Percentiles rank a stretch among this genome's conserved stretches.
phyloP scores from a whole-genome alignment of 805 yeast genomes.

The Lachancea lanzarotensis region DNA sequence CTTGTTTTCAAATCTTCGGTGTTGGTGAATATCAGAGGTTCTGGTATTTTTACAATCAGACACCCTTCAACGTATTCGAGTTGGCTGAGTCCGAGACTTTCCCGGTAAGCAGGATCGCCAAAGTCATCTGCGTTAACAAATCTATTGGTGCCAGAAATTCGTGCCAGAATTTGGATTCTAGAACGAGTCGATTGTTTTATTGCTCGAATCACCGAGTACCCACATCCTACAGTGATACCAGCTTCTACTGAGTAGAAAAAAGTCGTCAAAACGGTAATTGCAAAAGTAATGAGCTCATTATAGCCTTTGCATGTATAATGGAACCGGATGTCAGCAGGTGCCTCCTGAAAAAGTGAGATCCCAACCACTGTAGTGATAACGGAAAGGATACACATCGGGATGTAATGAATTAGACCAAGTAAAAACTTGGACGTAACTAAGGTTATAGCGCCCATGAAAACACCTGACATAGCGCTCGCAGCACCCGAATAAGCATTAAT shows the following conservation, averaged over 20 bases:
- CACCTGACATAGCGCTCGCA: constrained; percentile 75
- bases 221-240: constrained; percentile 84
- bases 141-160: constrained; percentile 52
- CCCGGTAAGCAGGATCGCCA: constrained; percentile 31
- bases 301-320: constrained; percentile 70
- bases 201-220: constrained; percentile 71
- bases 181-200: constrained; percentile 75
- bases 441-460: constrained; percentile 72
- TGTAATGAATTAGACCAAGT: constrained; percentile 56
- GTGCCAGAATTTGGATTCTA: constrained; percentile 74
- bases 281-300: constrained; percentile 65
- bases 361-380: constrained; percentile 80
- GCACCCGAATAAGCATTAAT: constrained; percentile 87
- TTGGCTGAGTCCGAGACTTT: constrained; percentile 9
- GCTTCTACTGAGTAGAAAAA: constrained; percentile 74
- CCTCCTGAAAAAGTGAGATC: constrained; percentile 68
- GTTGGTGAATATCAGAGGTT: constrained; percentile 84
- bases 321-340: constrained; percentile 70
- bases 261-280: constrained; percentile 57
- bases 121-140: constrained; percentile 70
- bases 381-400: constrained; percentile 75
- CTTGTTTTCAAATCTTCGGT: constrained; percentile 67
- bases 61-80: constrained; percentile 59
- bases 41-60: constrained; percentile 74
- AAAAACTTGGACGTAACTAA: constrained; percentile 56